Base-by-base conservation (phyloP, 345 rosid species). In the Brassica nigra region DNA sequence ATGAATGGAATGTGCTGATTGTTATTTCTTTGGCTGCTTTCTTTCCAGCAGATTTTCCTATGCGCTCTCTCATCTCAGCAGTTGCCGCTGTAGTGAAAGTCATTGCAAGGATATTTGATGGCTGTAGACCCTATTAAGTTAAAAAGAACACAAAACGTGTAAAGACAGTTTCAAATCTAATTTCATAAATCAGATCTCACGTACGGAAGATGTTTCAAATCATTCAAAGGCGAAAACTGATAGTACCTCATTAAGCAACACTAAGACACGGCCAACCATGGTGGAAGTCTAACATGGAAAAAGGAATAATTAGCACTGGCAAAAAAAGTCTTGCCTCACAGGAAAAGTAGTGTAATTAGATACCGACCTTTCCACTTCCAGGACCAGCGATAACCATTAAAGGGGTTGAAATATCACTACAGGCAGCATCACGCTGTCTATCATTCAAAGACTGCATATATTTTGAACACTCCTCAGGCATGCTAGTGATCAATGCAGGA, bases 51-150 rank as follows among this genome's bases (percentile, higher is more conserved):
- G 86, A 84, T 11, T 85, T 82, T 79, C 85, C 89, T 58, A 95
- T 85, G 30, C 97, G 93, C 76, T 91, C 97, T 85, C 95, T 87
- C 97, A 95, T 95, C 89, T 95, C 99, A 68, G 90, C 82, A 78
- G 95, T 91, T 65, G 99, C 99, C 30, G 99, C 95, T 63, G 92
- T 95, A 31, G 99, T 92, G 88, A 95, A 95, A 82, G 99, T 92
- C 99, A 92, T 95, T 11, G 99, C 97, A 81, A 92, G 85, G 78
- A 95, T 86, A 83, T 95, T 95, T 76, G 97, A 89, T 62, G 97
- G 88, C 66, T 81, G 78, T 34, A 91, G 81, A 34, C 97, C 99
- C 99, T 95, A 81, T 76, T 62, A 73, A 62, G 73, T 72, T 65
- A 82, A 31, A 72, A 6, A 68, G 57, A 71, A 15, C 20, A 76